phyloP scores from a whole-genome alignment of 192 early-diverging fungal species.

The Thoreauomyces humboldtii region DNA sequence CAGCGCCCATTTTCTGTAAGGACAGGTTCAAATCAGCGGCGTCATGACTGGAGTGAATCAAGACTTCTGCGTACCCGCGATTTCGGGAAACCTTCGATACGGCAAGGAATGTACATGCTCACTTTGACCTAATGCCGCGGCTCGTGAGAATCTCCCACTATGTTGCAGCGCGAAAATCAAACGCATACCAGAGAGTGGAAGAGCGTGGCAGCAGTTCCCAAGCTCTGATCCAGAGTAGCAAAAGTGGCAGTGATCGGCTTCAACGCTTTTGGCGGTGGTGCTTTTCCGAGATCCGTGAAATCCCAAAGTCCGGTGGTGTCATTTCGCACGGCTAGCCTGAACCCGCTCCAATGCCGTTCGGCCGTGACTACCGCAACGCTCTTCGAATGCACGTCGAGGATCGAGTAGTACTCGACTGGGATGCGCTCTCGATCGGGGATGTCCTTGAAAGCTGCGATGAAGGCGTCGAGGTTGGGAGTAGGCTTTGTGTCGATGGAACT shows the following conservation, averaged over 20 bases:
- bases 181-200: constrained; percentile 78
- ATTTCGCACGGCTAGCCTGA: constrained; percentile 75
- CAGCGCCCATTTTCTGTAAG: constrained; percentile 59
- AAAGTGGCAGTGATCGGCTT: constrained; percentile 70
- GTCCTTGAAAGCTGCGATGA: constrained; percentile 67
- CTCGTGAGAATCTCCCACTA: too few relatives aligned
- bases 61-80: constrained; percentile 23
- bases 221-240: constrained; percentile 63
- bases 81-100: constrained; percentile 71
- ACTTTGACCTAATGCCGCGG: constrained; percentile 64
- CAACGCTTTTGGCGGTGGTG: constrained; percentile 59
- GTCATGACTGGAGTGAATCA: neutral
- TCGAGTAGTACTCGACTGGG: constrained; percentile 76
- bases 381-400: constrained; percentile 78
- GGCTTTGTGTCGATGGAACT: constrained; percentile 67
- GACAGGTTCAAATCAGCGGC: too few relatives aligned
- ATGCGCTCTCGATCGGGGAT: constrained; percentile 78
- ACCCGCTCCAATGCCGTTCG: constrained; percentile 83
- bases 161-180: too few relatives aligned
- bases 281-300: constrained; percentile 61
- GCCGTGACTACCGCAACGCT: constrained; percentile 81
- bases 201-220: constrained; percentile 69
- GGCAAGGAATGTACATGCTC: constrained; percentile 74
- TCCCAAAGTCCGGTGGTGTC: constrained; percentile 76
- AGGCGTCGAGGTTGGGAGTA: constrained; percentile 72